Percentiles rank a stretch among this genome's conserved stretches.
These are phyloP conservation scores for Phytopythium chamaehyphon DNA, from an alignment of 352 stramenopile genomes.

Conservation along the genomic window DNA sequence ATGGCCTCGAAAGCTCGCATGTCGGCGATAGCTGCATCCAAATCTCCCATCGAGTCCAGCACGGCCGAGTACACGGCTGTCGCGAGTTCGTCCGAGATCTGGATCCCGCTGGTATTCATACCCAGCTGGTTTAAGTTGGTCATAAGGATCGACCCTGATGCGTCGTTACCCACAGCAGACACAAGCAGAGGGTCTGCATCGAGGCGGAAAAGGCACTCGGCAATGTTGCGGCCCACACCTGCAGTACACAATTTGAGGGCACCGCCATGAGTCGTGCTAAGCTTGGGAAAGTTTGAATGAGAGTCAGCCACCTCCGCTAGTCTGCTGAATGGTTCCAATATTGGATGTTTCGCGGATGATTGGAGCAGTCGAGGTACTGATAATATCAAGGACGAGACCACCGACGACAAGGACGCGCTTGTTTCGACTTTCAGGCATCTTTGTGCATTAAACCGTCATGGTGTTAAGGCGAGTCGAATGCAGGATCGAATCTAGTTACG, in stretches of 20 bases:
- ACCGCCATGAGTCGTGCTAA: not conserved
- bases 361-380: conserved; percentile 59
- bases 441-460: conserved; percentile 4
- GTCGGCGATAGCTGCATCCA: conserved; percentile 85
- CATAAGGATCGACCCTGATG: conserved; percentile 65
- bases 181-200: conserved; percentile 63
- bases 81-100: conserved; percentile 35
- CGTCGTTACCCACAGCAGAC: conserved; percentile 78
- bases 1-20: conserved; percentile 80
- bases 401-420: conserved; percentile 81
- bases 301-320: conserved; percentile 54
- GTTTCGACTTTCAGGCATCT: conserved; percentile 1
- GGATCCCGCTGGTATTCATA: conserved; percentile 57
- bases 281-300: no score
- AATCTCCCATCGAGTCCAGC: conserved; percentile 65
- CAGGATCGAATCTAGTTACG: not conserved
- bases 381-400: conserved; percentile 85
- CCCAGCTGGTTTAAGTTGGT: conserved; percentile 57
- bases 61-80: conserved; percentile 88
- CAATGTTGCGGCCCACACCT: conserved; percentile 93
- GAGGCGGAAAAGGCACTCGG: conserved; percentile 82
- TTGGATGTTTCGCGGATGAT: conserved; percentile 85
- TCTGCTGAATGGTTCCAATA: conserved; percentile 80
- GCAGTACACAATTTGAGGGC: conserved; percentile 5
- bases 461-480: conserved; percentile 10